A percentile compares a stretch with the other conserved stretches of the same genome.
phyloP scores from a whole-genome alignment of 768 basidiomycete genomes.

The Lactifluus volemus region DNA sequence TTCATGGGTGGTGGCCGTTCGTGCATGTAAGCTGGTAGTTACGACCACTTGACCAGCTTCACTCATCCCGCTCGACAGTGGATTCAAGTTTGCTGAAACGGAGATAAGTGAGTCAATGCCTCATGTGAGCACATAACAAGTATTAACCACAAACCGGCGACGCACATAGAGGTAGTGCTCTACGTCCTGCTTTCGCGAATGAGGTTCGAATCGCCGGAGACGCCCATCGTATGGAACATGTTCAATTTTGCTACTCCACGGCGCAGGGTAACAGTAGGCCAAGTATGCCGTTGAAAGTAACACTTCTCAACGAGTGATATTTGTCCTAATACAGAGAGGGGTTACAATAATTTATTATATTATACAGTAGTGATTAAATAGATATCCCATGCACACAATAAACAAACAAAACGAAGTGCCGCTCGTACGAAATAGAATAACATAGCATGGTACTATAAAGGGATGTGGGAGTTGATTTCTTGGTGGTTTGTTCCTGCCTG shows the following conservation, averaged over 20 bases:
- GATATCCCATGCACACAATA: background rate
- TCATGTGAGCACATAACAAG: background rate
- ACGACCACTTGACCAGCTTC: too few species aligned
- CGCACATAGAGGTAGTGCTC: constrained; percentile 25
- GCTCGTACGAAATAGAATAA: background rate
- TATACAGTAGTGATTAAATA: background rate
- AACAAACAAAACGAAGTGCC: background rate
- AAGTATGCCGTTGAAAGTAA: constrained; percentile 23
- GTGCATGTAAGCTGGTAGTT: constrained; percentile 24
- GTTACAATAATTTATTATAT: background rate
- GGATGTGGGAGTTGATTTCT: background rate
- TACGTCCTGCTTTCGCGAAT: constrained; percentile 23
- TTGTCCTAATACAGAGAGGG: too few species aligned
- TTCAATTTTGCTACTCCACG: constrained; percentile 26
- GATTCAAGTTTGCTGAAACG: constrained; percentile 18
- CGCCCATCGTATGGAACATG: constrained; percentile 26
- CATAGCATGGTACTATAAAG: background rate
- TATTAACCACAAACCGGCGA: background rate
- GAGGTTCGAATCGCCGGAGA: constrained; percentile 22
- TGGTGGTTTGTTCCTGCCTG: background rate
- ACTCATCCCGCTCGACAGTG: background rate
- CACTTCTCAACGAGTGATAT: background rate
- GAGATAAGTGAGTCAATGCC: constrained; percentile 17
- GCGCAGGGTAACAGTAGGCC: constrained; percentile 19
- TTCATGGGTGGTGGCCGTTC: constrained; percentile 25